Conservation (phyloP, 78 protist genomes). For the Speleostelium caveatum region DNA sequence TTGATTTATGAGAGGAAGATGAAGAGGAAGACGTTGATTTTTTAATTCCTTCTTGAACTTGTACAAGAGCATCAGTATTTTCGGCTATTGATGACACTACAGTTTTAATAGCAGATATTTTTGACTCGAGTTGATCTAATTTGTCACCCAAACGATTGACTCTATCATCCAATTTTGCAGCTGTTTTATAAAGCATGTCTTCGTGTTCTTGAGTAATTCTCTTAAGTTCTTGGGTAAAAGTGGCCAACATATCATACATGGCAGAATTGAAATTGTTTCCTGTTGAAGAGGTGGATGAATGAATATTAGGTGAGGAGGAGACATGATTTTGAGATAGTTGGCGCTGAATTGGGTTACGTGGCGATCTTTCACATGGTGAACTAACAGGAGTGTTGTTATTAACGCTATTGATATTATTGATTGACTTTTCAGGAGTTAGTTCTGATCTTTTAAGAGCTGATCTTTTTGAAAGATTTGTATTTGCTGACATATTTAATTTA, state of each 20-base stretch:
- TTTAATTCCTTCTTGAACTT: not conserved
- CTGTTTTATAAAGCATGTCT: slow-evolving; percentile 31
- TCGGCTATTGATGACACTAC: slow-evolving; percentile 12
- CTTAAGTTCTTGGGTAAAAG: slow-evolving; percentile 30
- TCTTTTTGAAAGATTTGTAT: too few relatives aligned
- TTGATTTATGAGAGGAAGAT: not conserved
- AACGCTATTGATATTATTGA: not conserved
- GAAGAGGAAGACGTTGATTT: not conserved
- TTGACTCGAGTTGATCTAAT: slow-evolving; percentile 54
- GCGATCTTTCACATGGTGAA: slow-evolving; percentile 8
- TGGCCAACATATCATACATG: slow-evolving; percentile 20
- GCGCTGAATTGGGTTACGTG: not conserved
- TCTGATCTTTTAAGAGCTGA: not conserved
- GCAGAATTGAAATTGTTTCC: not conserved
- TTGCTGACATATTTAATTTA: too few relatives aligned
- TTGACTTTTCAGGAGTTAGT: slow-evolving; percentile 23
- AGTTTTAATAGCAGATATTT: slow-evolving; percentile 24
- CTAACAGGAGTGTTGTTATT: not conserved
- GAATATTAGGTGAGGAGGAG: not conserved
- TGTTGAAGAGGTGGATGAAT: not conserved
- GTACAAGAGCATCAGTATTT: not conserved
- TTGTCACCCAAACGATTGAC: slow-evolving; percentile 54
- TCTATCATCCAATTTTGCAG: slow-evolving; percentile 53
- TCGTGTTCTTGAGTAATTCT: slow-evolving; percentile 42
- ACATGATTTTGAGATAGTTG: slow-evolving; percentile 1